Conservation (phyloP, 2,329 filamentous ascomycete species). For the Ophiostoma sp. region DNA sequence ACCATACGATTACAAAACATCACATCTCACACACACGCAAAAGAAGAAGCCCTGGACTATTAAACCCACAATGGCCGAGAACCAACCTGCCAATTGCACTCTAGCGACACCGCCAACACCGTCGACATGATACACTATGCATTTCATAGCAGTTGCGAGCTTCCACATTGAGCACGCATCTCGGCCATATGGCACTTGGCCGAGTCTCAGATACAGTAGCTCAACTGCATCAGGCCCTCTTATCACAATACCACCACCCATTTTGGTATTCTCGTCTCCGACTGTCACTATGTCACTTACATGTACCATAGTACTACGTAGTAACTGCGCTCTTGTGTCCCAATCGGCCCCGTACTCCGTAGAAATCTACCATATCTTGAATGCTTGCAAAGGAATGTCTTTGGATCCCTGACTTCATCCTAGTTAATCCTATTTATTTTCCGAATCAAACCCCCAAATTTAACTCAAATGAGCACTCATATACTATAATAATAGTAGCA, state of each 20-base stretch:
- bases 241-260: constrained; percentile 1
- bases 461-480: not conserved
- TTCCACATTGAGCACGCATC: not conserved
- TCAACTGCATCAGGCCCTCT: not conserved
- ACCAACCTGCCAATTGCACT: not conserved
- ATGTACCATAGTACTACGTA: too few species aligned
- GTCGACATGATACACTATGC: constrained; percentile 5
- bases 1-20: too few species aligned
- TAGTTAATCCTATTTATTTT: not conserved
- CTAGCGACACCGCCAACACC: not conserved
- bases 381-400: not conserved
- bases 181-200: not conserved
- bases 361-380: not conserved
- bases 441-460: not conserved
- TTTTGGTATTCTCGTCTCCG: not conserved
- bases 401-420: not conserved
- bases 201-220: not conserved
- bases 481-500: too few species aligned
- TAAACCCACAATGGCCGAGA: not conserved
- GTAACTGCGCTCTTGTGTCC: not conserved
- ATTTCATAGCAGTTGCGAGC: not conserved
- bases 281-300: not conserved
- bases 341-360: not conserved
- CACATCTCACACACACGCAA: not conserved
- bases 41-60: not conserved